Percentiles rank a stretch among this genome's conserved stretches.
Conservation (phyloP, 768 basidiomycete genomes). For the Austroboletus eburneus region DNA sequence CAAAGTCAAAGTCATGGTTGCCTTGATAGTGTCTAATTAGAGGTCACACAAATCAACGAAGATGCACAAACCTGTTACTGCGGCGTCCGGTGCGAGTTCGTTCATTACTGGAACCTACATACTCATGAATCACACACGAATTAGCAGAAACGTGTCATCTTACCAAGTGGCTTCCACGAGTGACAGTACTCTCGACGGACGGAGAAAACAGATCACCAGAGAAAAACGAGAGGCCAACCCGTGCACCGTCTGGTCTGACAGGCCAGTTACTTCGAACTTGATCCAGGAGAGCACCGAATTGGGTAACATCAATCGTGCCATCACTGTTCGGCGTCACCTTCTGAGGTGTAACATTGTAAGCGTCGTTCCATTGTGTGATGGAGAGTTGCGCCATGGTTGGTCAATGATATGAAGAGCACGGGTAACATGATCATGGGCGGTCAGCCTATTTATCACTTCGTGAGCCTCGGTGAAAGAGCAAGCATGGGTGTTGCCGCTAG, state of each 20-base stretch:
- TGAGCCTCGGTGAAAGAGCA: too few species aligned
- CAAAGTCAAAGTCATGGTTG: constrained; percentile 93
- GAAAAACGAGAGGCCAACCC: constrained; percentile 77
- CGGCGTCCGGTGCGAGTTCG: constrained; percentile 69
- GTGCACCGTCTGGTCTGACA: constrained; percentile 41
- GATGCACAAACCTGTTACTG: constrained; percentile 62
- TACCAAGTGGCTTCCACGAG: constrained; percentile 88
- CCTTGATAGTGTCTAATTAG: constrained; percentile 39
- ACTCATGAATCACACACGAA: not conserved
- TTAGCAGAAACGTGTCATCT: constrained; percentile 4
- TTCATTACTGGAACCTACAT: constrained; percentile 82
- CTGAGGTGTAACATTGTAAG: constrained; percentile 77
- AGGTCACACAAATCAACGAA: not conserved
- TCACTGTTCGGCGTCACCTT: constrained; percentile 45
- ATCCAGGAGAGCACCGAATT: constrained; percentile 73
- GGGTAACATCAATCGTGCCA: constrained; percentile 80
- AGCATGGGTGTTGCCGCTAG: too few species aligned
- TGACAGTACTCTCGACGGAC: constrained; percentile 81
- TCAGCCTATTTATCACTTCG: too few species aligned
- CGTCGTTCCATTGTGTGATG: constrained; percentile 76
- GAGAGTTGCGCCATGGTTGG: constrained; percentile 35
- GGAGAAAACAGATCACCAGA: constrained; percentile 90
- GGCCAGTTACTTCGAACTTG: constrained; percentile 58
- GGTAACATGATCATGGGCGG: too few species aligned
- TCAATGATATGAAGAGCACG: too few species aligned